Evolutionary conservation across 78 protist species (phyloP).

Genomic region (Cavenderia fasciculata): DNA sequence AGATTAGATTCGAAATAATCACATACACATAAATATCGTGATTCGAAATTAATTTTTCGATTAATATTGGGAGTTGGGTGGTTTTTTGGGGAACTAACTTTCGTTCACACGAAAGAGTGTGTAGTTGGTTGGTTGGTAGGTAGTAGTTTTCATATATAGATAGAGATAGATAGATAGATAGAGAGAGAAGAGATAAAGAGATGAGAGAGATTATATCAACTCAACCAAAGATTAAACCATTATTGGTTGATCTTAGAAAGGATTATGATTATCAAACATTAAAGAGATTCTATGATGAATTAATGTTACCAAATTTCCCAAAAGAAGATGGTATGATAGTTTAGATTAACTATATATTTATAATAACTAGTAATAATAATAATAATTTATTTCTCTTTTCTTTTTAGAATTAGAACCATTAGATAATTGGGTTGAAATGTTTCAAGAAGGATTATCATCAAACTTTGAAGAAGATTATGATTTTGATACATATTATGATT

Average conservation of each 20-base stretch:
- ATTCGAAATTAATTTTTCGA: too few species aligned
- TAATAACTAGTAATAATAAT: neutral
- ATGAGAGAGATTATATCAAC: neutral
- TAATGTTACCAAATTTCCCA: constrained; percentile 64
- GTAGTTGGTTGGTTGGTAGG: too few species aligned
- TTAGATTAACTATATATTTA: neutral
- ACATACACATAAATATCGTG: too few species aligned
- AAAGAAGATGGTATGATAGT: constrained; percentile 31
- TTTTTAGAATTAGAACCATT: constrained; percentile 59
- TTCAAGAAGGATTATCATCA: too few species aligned
- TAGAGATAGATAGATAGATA: too few species aligned
- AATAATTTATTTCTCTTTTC: too few species aligned
- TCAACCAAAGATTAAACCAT: neutral
- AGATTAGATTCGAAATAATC: constrained; percentile 67
- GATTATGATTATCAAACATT: constrained; percentile 6
- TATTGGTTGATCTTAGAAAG: constrained; percentile 18
- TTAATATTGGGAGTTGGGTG: too few species aligned
- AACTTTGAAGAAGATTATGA: too few species aligned
- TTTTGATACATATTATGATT: neutral
- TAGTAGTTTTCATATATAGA: too few species aligned
- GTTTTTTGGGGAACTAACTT: too few species aligned
- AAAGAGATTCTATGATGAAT: constrained; percentile 49
- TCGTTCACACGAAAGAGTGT: too few species aligned
- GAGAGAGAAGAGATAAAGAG: too few species aligned
- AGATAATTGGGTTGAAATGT: constrained; percentile 73